Base-by-base conservation (phyloP, 768 basidiomycete species). In the Aureoboletus auriporus region DNA sequence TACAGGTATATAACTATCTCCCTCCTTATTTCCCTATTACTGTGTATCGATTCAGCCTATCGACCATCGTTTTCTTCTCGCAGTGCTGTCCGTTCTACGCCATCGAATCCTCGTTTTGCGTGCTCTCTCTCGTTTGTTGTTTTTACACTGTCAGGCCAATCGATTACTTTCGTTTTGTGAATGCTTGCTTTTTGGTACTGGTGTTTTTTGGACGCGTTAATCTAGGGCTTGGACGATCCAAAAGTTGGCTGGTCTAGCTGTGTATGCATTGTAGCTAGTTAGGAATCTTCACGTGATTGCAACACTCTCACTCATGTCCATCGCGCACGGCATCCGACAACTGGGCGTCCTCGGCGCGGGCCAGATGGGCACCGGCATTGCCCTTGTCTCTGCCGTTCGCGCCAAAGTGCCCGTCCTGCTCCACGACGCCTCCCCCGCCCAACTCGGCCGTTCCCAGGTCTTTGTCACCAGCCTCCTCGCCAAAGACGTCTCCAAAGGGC, bases 361-460 rank as follows among this genome's bases (percentile, higher is more conserved):
- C 42, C 88, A 91, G 64, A 90, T 89, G 88, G 94, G 94, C 54
- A 82, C 89, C 0, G 95, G 94, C 2, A 97, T 98, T 40, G 90
- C 93, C 53, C 78, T 87, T 44, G 92, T 95, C 36, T 76, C 92
- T 16, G 86, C 90, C 34, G 73, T 93, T 20, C 83, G 86, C 30
- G 95, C 94, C 36, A 84, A 83, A 60, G 84, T 94, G 5, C 83
- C 89, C 4, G 90, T 96, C 5, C 73, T 89, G 31, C 67, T 98
- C n/a, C 78, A 90, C 56, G 94, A 98, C 74, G 74, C 78, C 33
- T 91, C 89, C 5, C 57, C 76, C 1, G 74, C 78, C 20, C 92
- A 95, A 62, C 75, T 96, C 39, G 70, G 75, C 36, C 84, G 83
- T 53, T 89, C 90, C 0, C 73, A 91, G 29, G 69, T 75, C 0